Percentiles rank a stretch among this genome's conserved stretches.
phyloP scores from a whole-genome alignment of 2,329 filamentous ascomycete species.

The Ceratocystis huliohia region DNA sequence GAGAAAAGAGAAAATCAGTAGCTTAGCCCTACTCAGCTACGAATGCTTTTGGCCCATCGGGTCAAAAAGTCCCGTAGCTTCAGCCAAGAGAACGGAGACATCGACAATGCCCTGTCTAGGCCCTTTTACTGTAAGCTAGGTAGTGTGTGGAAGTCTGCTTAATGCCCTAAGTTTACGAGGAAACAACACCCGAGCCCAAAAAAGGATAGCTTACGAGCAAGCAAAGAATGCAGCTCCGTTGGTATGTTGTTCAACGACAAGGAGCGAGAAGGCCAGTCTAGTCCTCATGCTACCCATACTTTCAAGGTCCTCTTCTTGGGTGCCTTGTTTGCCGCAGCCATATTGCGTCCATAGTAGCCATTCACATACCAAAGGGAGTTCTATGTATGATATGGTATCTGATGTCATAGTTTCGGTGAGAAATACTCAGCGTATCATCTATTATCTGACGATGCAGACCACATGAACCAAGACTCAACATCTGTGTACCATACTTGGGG shows the following conservation, averaged over 20 bases:
- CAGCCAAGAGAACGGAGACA: neutral
- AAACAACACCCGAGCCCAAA: neutral
- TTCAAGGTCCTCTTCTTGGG: neutral
- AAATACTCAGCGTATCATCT: neutral
- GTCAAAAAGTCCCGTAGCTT: neutral
- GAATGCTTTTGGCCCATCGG: neutral
- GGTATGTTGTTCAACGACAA: neutral
- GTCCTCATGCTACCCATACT: neutral
- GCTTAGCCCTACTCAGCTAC: neutral
- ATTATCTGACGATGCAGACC: neutral
- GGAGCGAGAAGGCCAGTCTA: neutral
- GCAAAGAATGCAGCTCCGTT: neutral
- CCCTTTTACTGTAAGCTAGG: neutral
- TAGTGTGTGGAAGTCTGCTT: neutral
- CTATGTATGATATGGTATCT: neutral
- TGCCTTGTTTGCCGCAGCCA: neutral
- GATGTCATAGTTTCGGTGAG: constrained; percentile 1
- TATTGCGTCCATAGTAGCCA: neutral
- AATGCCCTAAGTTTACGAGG: neutral
- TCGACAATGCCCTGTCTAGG: neutral
- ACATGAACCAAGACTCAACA: neutral
- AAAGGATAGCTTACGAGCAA: neutral
- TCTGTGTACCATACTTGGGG: no score
- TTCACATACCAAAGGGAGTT: neutral
- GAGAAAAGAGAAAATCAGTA: neutral